Conservation (phyloP, 164 flowering plant species). For the Piper longum region DNA sequence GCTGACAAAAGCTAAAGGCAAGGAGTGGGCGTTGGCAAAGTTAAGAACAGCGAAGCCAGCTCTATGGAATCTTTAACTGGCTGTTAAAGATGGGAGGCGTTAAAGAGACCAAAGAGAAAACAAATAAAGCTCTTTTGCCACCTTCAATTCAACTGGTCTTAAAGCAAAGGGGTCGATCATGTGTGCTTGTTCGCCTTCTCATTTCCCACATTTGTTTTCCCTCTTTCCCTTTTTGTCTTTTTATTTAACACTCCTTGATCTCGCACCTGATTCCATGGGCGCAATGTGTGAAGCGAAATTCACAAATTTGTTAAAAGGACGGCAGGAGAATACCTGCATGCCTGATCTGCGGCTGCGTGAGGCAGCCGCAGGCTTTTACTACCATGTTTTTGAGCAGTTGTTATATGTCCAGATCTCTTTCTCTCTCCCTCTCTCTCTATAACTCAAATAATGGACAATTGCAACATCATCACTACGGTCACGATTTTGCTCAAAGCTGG, state of each 20-base stretch:
- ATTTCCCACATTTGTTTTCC: not conserved
- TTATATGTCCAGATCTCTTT: not conserved
- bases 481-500: not conserved
- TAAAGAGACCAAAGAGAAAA: too few relatives aligned
- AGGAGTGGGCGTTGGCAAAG: not conserved
- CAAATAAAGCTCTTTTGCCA: slow-evolving; percentile 5
- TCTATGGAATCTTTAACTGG: not conserved
- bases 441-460: not conserved
- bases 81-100: not conserved
- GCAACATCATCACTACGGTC: not conserved
- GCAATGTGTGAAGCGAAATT: not conserved
- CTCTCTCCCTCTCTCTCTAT: not conserved
- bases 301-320: too few relatives aligned
- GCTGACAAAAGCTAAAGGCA: not conserved
- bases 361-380: too few relatives aligned
- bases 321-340: too few relatives aligned
- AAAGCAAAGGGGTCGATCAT: slow-evolving; percentile 6
- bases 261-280: slow-evolving; percentile 1
- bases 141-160: slow-evolving; percentile 4
- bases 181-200: too few relatives aligned
- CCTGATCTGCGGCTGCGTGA: too few relatives aligned
- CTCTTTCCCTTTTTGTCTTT: slow-evolving; percentile 13
- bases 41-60: not conserved
- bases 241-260: slow-evolving; percentile 6
- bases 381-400: not conserved